Evolutionary conservation across 2,329 filamentous ascomycete species (phyloP).

Genomic region (Penicillium sp.): DNA sequence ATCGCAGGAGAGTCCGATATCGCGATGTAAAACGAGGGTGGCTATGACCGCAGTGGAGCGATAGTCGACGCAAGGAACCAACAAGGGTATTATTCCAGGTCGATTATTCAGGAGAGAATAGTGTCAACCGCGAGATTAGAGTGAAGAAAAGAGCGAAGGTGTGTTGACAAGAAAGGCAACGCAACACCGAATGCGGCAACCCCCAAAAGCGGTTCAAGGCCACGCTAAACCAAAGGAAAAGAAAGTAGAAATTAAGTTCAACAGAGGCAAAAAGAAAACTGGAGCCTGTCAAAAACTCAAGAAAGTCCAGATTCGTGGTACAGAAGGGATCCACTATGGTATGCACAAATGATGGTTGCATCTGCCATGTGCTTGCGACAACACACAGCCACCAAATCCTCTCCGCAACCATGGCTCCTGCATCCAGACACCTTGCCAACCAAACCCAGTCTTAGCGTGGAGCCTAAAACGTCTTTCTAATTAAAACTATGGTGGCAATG

Average conservation of each 20-base stretch:
- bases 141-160: neutral
- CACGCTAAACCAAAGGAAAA: neutral
- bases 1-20: neutral
- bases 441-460: neutral
- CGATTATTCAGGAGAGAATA: neutral
- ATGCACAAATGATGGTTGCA: constrained; percentile 1
- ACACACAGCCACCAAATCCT: neutral
- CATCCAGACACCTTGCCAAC: neutral
- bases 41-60: neutral
- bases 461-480: neutral
- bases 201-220: constrained; percentile 5
- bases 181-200: constrained; percentile 5
- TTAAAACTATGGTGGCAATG: neutral
- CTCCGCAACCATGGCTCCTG: neutral
- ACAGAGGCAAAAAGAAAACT: neutral
- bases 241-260: neutral
- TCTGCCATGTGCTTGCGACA: neutral
- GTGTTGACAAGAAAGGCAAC: neutral
- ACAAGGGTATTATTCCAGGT: neutral
- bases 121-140: neutral
- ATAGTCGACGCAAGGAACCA: neutral
- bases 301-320: neutral
- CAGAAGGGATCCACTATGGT: neutral
- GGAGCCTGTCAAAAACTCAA: neutral
- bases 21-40: neutral